Percentiles rank a stretch among this genome's conserved stretches.
phyloP scores from a whole-genome alignment of 768 basidiomycete genomes.

The Leccinum pellstonianum region DNA sequence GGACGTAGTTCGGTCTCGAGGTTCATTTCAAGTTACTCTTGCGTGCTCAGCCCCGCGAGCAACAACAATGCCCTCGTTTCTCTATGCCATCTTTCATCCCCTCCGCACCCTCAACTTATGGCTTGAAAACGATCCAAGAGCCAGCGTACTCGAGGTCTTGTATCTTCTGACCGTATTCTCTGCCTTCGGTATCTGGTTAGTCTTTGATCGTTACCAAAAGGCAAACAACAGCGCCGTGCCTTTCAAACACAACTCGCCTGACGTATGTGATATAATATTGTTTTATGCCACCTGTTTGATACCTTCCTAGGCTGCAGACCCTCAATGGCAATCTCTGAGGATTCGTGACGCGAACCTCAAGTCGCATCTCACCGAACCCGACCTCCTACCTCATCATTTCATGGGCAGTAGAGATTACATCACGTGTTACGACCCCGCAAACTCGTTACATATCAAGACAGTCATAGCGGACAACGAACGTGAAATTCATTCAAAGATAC shows the following conservation, averaged over 20 bases:
- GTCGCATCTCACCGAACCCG: conserved; percentile 58
- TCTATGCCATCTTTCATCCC: conserved; percentile 48
- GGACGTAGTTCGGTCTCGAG: conserved; percentile 5
- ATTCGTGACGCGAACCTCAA: conserved; percentile 60
- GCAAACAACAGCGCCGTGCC: conserved; percentile 70
- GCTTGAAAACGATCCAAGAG: conserved; percentile 47
- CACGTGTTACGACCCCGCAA: conserved; percentile 91
- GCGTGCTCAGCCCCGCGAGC: too few species aligned
- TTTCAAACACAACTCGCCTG: conserved; percentile 58
- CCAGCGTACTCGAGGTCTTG: conserved; percentile 56
- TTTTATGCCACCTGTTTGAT: conserved; percentile 14
- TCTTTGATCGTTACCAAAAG: conserved; percentile 71
- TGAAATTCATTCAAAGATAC: conserved; percentile 76
- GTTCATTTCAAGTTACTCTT: too few species aligned
- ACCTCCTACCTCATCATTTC: conserved; percentile 50
- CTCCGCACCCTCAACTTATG: conserved; percentile 48
- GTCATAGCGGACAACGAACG: conserved; percentile 68
- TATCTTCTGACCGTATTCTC: conserved; percentile 71
- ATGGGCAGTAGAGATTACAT: conserved; percentile 63
- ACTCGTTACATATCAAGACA: conserved; percentile 77
- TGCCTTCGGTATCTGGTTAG: conserved; percentile 76
- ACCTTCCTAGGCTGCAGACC: conserved; percentile 50
- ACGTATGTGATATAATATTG: conserved; percentile 42
- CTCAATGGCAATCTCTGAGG: conserved; percentile 52
- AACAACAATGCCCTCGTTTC: conserved; percentile 28